Conservation (phyloP, 208 protist genomes). For the Lotmaria passim region DNA sequence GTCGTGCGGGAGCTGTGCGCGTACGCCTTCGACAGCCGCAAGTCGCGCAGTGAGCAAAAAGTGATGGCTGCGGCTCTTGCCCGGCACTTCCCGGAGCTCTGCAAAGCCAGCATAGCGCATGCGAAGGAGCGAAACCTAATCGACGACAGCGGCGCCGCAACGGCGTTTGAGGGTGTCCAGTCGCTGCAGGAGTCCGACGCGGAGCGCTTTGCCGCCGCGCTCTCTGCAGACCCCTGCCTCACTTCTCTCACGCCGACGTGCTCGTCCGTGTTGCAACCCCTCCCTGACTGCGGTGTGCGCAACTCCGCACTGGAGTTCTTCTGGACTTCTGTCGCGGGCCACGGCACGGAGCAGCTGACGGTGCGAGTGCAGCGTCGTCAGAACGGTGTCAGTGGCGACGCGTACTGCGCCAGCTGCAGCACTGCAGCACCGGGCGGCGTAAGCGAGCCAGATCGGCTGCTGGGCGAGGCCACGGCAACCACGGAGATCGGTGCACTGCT, state of each 20-base stretch:
- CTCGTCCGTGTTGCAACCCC: constrained; percentile 7
- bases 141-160: constrained; percentile 38
- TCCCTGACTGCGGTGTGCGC: neutral
- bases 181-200: constrained; percentile 16
- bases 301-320: constrained; percentile 16
- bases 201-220: constrained; percentile 15
- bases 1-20: constrained; percentile 21
- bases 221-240: constrained; percentile 27
- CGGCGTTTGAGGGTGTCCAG: constrained; percentile 41
- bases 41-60: constrained; percentile 70
- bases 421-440: neutral
- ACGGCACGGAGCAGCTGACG: neutral
- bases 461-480: constrained; percentile 8
- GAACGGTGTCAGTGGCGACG: neutral
- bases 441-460: constrained; percentile 1
- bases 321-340: neutral
- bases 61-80: constrained; percentile 53
- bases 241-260: neutral
- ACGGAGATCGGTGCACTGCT: constrained; percentile 31
- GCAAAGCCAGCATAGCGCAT: constrained; percentile 36
- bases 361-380: constrained; percentile 19
- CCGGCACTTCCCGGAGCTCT: constrained; percentile 47
- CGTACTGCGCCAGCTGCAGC: constrained; percentile 19
- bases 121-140: constrained; percentile 53
- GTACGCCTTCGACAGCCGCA: constrained; percentile 54